Base-by-base conservation (phyloP, 345 rosid genomes). In the Microcos paniculata region DNA sequence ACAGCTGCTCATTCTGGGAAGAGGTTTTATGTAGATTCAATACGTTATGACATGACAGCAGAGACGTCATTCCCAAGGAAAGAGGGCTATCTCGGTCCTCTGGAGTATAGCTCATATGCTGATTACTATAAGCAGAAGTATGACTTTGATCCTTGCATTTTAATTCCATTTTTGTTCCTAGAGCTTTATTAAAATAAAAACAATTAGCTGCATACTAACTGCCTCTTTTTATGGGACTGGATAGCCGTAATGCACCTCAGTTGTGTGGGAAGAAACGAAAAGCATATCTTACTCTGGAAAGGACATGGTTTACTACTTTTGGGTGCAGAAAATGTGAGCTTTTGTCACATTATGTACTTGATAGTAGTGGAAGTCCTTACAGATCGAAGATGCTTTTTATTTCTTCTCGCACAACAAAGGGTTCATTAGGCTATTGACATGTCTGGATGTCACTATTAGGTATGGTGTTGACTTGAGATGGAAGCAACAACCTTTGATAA, bases 1-100 rank as follows among this genome's bases (percentile, higher is more conserved):
- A 96, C 98, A 15, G 98, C 98, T 69, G 99, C 97, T 79, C 99
- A 96, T 88, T 96, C 99, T 4, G 98, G 99, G 77, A 96, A 96
- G 89, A 89, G 99, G 86, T 96, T 96, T 82, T 93, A 90, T 73
- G 99, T 93, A 33, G 99, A 93, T 82, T 90, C 99, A 58, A 81
- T 96, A 53, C 84, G 93, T 56, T 88, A 86, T 77, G 96, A 93
- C 12, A 93, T 92, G 99, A 92, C 91, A 81, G 96, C 96, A 9
- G 97, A 93, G 85, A 90, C 88, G 77, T 89, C 99, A 56, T 96
- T 96, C 78, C 99, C 99, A 0, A 89, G 98, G 88, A 96, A 93
- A 89, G 98, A 90, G 87, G 99, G 98, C 70, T 93, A 92, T 90
- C 94, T 96, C 65, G 99, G 99, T 80, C 99, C 99, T 48, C 79